phyloP scores from a whole-genome alignment of 2,329 filamentous ascomycete genomes.

The Cladosporium sp. region DNA sequence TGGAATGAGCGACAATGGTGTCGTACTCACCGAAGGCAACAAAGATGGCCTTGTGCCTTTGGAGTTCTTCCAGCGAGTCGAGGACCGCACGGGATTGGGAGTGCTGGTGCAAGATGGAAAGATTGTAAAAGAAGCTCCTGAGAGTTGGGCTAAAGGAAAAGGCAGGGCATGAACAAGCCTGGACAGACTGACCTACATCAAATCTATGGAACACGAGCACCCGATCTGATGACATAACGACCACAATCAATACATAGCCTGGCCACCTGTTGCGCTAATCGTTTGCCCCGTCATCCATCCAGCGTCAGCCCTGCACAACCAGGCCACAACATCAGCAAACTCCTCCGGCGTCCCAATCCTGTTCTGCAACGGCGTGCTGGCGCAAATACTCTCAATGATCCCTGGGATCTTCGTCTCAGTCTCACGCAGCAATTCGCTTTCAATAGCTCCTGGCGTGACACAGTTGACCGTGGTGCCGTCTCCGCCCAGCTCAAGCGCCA shows the following conservation, averaged over 20 bases:
- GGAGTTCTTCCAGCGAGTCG: conserved; percentile 71
- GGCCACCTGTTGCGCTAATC: conserved; percentile 56
- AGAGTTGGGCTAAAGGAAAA: conserved; percentile 48
- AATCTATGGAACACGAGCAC: background rate
- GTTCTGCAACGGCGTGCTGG: conserved; percentile 53
- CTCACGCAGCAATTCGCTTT: conserved; percentile 58
- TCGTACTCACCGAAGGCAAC: conserved; percentile 50
- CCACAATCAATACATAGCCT: conserved; percentile 23
- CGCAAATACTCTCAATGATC: conserved; percentile 52
- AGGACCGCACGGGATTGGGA: conserved; percentile 59
- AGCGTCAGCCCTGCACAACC: conserved; percentile 47
- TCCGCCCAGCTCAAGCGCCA: conserved; percentile 59
- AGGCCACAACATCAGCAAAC: conserved; percentile 58
- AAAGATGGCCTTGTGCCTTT: conserved; percentile 63
- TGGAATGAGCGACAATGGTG: conserved; percentile 54
- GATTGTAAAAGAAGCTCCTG: conserved; percentile 66
- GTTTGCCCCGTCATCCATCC: conserved; percentile 47
- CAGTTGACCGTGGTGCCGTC: conserved; percentile 62
- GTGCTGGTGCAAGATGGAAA: conserved; percentile 71
- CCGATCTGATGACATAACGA: background rate
- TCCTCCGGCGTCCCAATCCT: conserved; percentile 56
- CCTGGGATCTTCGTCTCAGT: conserved; percentile 44
- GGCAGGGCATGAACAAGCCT: conserved; percentile 36
- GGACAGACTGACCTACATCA: background rate
- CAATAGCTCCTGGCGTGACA: conserved; percentile 60